Evolutionary conservation across 352 stramenopile genomes (phyloP).

Genomic region (Globisporangium rhizosaccharum): DNA sequence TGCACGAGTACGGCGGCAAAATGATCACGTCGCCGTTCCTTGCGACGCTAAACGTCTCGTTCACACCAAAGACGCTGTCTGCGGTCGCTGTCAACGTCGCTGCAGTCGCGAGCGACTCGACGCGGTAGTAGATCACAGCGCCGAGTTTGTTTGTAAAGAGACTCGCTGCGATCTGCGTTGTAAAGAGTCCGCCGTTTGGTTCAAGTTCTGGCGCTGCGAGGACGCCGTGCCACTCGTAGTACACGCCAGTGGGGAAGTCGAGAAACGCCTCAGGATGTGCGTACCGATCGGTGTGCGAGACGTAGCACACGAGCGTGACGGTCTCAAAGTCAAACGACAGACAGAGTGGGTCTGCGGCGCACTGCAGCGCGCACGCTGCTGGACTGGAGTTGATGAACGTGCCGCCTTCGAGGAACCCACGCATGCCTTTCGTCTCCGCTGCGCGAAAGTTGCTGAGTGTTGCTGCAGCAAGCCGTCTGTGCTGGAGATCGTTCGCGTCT

Average conservation of each 20-base stretch:
- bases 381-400: constrained; percentile 30
- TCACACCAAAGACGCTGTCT: constrained; percentile 21
- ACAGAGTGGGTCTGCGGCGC: constrained; percentile 41
- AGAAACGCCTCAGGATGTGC: constrained; percentile 58
- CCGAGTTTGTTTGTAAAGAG: constrained; percentile 49
- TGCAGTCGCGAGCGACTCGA: constrained; percentile 19
- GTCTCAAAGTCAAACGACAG: constrained; percentile 75
- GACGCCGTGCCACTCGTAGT: constrained; percentile 74
- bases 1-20: constrained; percentile 50
- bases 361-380: constrained; percentile 36
- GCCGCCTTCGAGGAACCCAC: constrained; percentile 54
- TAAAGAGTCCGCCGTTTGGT: constrained; percentile 48
- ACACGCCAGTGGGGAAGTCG: constrained; percentile 53
- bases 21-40: constrained; percentile 41
- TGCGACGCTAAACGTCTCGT: constrained; percentile 22
- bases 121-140: constrained; percentile 55
- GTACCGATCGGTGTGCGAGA: constrained; percentile 70
- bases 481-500: background rate
- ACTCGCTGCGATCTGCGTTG: constrained; percentile 46
- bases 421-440: constrained; percentile 37
- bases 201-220: constrained; percentile 44
- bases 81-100: constrained; percentile 7
- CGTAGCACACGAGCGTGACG: constrained; percentile 50
- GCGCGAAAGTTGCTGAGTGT: constrained; percentile 33
- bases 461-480: constrained; percentile 6